phyloP scores from a whole-genome alignment of 2,329 filamentous ascomycete species.

The Colletotrichum filicis region DNA sequence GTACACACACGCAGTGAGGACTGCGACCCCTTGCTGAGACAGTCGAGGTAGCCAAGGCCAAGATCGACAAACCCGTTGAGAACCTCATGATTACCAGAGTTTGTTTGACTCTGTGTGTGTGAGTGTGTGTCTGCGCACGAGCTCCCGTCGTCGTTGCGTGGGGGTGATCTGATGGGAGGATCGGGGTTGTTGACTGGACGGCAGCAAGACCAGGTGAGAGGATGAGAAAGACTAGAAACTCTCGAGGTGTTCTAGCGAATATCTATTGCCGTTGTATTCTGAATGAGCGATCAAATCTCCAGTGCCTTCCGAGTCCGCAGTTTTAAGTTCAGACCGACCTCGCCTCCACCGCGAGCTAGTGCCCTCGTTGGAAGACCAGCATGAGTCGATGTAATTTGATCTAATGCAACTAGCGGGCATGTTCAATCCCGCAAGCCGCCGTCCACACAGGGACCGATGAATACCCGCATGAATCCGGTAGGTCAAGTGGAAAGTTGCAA shows the following conservation, averaged over 20 bases:
- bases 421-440: neutral
- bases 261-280: neutral
- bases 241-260: neutral
- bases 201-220: neutral
- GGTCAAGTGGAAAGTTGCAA: neutral
- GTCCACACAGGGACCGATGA: neutral
- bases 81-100: conserved; percentile 9
- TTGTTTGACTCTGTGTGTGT: neutral
- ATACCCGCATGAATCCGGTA: neutral
- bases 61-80: conserved; percentile 2
- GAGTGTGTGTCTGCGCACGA: neutral
- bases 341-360: neutral
- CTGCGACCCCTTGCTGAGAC: conserved; percentile 2
- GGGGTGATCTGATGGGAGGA: neutral
- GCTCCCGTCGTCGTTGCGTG: neutral
- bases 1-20: conserved; percentile 15
- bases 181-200: neutral
- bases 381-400: neutral
- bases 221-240: neutral
- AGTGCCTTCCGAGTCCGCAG: neutral
- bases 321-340: neutral
- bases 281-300: neutral
- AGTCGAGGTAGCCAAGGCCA: conserved; percentile 6
- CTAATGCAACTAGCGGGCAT: neutral
- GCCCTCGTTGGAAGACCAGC: neutral